Evolutionary conservation across 495 filamentous ascomycete genomes (phyloP), one percentile per base, ranked within the genome.

Genomic region (Annulohypoxylon nitens): DNA sequence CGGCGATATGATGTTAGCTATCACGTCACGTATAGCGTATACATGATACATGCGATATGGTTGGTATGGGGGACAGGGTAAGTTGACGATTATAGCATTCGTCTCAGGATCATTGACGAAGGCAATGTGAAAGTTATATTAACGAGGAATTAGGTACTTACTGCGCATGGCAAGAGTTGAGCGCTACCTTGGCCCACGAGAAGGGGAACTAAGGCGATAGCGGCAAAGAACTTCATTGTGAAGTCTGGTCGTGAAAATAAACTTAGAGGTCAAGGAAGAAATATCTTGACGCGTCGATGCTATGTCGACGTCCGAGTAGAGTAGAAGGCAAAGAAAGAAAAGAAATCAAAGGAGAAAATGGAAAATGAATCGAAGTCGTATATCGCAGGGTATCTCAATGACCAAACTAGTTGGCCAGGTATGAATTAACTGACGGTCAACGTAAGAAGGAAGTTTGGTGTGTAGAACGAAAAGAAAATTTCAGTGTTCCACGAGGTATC

Each of bases 311-410:
- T 43, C 33, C 57, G 10, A 20, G 48, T 61, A n/a, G 54, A 55
- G 57, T 37, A 43, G 39, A 39, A 66, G 58, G 41, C 0, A 55
- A 69, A 74, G 30, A 39, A 66, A 63, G 41, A 2, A 55, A 69
- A 74, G 30, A 66, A 74, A 39, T 50, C 34, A 65, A 65, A 69
- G 43, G 6, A 20, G 43, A 12, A 47, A 18, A 47, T 47, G n/a
- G 8, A 47, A 47, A 20, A 20, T 47, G 43, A 47, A 66, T 51
- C 3, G 61, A 74, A 74, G 48, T 43, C 34, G 64, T 61, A 69
- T 59, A 47, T 50, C 11, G 30, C 51, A 62, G 71, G 71, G 71
- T 74, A 74, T 74, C 70, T 69, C 62, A 64, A 53, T 39, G 66
- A 30, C 63, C 71, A 74, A 74, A 33, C 71, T 74, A 16, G 71